Percentiles rank a stretch among this genome's conserved stretches.
These are phyloP conservation scores for Sanghuangporus baumii DNA, from an alignment of 1,284 basidiomycete species.

Conservation along the genomic window DNA sequence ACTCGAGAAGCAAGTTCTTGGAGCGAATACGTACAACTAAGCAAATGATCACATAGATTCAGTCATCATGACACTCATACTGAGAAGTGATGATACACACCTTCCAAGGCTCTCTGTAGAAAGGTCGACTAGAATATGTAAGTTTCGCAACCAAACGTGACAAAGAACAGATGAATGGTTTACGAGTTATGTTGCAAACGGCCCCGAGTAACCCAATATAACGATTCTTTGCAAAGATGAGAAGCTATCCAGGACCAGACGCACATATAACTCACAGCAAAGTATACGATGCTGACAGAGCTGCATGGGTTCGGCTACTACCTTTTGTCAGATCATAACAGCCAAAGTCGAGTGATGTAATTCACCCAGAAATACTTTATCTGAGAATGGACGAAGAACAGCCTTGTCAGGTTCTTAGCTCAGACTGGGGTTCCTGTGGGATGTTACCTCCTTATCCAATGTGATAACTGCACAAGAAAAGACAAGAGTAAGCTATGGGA, in stretches of 20 bases:
- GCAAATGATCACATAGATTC: too few species aligned
- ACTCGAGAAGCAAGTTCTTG: too few species aligned
- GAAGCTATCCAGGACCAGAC: too few species aligned
- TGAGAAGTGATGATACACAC: neutral
- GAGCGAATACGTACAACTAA: too few species aligned
- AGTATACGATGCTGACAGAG: neutral
- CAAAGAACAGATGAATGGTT: neutral
- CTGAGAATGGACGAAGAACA: neutral
- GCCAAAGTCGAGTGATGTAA: neutral
- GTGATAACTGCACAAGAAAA: neutral
- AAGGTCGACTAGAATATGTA: neutral
- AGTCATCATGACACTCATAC: too few species aligned
- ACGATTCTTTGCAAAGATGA: neutral
- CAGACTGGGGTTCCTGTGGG: neutral
- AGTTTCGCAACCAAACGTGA: neutral
- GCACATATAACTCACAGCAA: neutral
- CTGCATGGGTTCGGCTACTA: neutral
- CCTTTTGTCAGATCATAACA: neutral
- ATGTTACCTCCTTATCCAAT: neutral
- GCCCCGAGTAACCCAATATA: neutral
- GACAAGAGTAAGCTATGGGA: neutral
- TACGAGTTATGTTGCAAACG: neutral
- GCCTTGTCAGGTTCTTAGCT: neutral
- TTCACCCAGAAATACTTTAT: neutral
- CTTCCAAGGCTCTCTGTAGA: neutral